Evolutionary conservation across 225 moss, liverwort and hornwort genomes (phyloP).

Genomic region (Anthoceros angustus): DNA sequence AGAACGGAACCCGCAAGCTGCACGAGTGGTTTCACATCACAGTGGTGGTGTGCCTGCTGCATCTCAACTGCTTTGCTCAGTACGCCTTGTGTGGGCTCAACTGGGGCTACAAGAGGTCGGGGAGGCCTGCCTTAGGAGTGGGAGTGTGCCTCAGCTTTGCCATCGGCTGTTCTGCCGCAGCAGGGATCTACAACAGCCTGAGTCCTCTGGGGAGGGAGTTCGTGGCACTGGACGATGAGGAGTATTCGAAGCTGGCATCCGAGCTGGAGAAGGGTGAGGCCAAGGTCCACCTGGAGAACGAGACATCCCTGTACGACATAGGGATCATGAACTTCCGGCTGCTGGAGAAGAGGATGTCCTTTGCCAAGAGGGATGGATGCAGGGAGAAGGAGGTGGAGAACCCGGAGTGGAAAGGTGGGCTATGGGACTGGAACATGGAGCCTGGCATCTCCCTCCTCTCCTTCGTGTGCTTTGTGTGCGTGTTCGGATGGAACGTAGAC

Average conservation of each 20-base stretch:
- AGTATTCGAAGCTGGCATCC: constrained; percentile 14
- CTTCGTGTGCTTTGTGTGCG: constrained; percentile 50
- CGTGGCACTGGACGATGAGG: constrained; percentile 14
- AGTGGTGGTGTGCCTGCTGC: constrained; percentile 63
- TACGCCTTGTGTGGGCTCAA: constrained; percentile 73
- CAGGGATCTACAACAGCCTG: constrained; percentile 55
- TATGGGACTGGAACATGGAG: constrained; percentile 41
- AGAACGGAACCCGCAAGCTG: constrained; percentile 63
- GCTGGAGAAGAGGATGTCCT: constrained; percentile 64
- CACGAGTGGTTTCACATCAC: constrained; percentile 80
- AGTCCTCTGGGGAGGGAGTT: constrained; percentile 82
- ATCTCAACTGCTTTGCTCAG: constrained; percentile 75
- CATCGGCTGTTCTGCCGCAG: constrained; percentile 57
- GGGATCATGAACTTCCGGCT: constrained; percentile 35
- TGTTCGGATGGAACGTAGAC: constrained; percentile 85
- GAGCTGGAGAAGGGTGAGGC: constrained; percentile 11
- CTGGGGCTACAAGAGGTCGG: constrained; percentile 62
- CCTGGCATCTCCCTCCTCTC: constrained; percentile 51
- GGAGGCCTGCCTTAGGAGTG: constrained; percentile 69
- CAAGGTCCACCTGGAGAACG: constrained; percentile 11
- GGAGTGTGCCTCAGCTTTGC: constrained; percentile 44
- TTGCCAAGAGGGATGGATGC: constrained; percentile 45
- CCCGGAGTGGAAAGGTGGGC: constrained; percentile 71
- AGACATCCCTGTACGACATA: constrained; percentile 31
- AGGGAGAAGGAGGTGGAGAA: constrained; percentile 20